These are phyloP conservation scores for Pulveroboletus ravenelii DNA, from an alignment of 768 basidiomycete genomes.

Conservation along the genomic window DNA sequence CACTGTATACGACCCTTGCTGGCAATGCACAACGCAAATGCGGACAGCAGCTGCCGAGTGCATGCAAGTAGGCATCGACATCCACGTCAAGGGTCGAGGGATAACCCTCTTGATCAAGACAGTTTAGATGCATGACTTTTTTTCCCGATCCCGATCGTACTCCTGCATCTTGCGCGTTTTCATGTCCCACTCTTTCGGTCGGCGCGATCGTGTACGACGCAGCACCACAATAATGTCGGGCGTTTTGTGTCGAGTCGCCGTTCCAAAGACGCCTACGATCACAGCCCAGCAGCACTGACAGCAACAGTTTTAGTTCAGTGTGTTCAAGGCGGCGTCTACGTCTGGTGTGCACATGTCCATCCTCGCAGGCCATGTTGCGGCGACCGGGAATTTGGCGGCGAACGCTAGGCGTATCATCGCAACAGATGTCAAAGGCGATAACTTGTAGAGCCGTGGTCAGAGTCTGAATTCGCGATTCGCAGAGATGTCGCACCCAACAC, in stretches of 20 bases:
- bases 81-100: conserved; percentile 10
- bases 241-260: conserved; percentile 5
- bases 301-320: not conserved
- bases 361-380: not conserved
- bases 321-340: not conserved
- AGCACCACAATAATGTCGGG: not conserved
- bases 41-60: not conserved
- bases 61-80: conserved; percentile 5
- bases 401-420: not conserved
- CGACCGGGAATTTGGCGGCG: not conserved
- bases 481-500: not conserved
- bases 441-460: not conserved
- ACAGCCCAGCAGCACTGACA: not conserved
- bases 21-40: not conserved
- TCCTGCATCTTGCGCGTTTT: not conserved
- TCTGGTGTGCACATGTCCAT: too few relatives aligned
- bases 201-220: conserved; percentile 4
- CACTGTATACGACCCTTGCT: not conserved
- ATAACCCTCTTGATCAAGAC: conserved; percentile 3
- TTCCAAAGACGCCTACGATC: conserved; percentile 1
- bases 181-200: not conserved
- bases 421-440: not conserved
- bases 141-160: conserved; percentile 1
- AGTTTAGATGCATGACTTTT: conserved; percentile 3
- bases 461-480: not conserved